Percentiles rank a stretch among this genome's conserved stretches.
Evolutionary conservation across 495 filamentous ascomycete genomes (phyloP).

Genomic region (Aspergillus funiculosus): DNA sequence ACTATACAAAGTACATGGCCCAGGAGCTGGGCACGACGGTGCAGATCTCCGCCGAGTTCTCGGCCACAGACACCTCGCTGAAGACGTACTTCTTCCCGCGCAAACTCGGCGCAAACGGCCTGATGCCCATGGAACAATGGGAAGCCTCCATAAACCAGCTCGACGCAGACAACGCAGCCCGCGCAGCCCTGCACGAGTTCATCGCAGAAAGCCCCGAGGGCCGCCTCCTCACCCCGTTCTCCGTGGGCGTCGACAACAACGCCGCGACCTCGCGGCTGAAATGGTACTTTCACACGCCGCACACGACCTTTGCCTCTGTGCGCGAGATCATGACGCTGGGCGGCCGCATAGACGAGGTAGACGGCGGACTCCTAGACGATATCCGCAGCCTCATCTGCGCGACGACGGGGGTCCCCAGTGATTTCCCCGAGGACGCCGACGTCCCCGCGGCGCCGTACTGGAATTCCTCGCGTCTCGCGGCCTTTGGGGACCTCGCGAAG

Average conservation of each 20-base stretch:
- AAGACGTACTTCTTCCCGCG: neutral
- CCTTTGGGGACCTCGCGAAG: neutral
- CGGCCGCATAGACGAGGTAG: neutral
- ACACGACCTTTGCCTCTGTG: neutral
- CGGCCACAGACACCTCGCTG: neutral
- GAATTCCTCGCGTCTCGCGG: neutral
- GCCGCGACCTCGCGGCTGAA: neutral
- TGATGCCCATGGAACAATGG: neutral
- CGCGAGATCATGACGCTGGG: constrained; percentile 3
- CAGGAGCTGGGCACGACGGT: neutral
- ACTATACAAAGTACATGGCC: neutral
- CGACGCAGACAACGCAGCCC: neutral
- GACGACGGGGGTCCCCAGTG: neutral
- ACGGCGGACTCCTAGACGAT: neutral
- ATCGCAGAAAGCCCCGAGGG: neutral
- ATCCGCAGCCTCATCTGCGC: neutral
- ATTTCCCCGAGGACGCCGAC: neutral
- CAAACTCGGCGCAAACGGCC: too few species aligned
- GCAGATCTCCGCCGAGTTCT: neutral
- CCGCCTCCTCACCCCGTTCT: neutral
- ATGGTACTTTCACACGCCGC: neutral
- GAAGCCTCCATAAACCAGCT: neutral
- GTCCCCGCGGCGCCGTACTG: neutral
- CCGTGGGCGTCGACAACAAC: neutral
- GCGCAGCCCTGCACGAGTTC: neutral